Evolutionary conservation across 768 basidiomycete species (phyloP).

Genomic region (Polyporus arcularius): DNA sequence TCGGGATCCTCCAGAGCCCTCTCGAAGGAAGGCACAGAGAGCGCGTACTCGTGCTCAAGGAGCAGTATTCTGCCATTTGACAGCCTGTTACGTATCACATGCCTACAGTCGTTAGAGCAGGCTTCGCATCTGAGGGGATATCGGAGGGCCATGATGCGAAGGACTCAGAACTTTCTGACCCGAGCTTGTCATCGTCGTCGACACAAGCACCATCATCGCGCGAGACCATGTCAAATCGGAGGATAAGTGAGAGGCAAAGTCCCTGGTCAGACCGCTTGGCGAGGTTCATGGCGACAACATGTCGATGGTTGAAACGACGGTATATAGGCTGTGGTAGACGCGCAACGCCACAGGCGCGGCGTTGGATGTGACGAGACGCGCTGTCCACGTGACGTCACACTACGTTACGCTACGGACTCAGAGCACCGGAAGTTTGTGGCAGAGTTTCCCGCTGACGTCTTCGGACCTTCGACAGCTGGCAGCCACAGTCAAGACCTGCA

Average conservation of each 20-base stretch:
- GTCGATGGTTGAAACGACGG: too few species aligned
- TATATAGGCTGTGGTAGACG: neutral
- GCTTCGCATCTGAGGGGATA: too few species aligned
- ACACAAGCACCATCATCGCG: too few species aligned
- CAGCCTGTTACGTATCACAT: constrained; percentile 6
- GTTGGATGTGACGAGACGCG: constrained; percentile 3
- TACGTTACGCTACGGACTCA: constrained; percentile 1
- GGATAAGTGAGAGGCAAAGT: too few species aligned
- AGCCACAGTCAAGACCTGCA: neutral
- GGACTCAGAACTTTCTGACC: neutral
- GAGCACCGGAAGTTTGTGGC: neutral
- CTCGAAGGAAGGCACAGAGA: constrained; percentile 39
- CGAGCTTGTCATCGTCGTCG: too few species aligned
- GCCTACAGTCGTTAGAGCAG: too few species aligned
- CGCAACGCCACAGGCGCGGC: neutral
- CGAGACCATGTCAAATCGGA: too few species aligned
- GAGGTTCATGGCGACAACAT: too few species aligned
- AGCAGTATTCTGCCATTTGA: constrained; percentile 38
- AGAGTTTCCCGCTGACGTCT: neutral
- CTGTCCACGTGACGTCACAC: constrained; percentile 12
- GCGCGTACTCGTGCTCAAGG: constrained; percentile 28
- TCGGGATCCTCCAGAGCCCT: constrained; percentile 40
- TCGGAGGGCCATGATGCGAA: too few species aligned
- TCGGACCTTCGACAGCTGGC: constrained; percentile 2
- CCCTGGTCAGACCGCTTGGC: too few species aligned